Percentiles rank a stretch among this genome's conserved stretches.
Evolutionary conservation across 805 yeast species (phyloP).

Genomic region (Ogataea pignaliae): DNA sequence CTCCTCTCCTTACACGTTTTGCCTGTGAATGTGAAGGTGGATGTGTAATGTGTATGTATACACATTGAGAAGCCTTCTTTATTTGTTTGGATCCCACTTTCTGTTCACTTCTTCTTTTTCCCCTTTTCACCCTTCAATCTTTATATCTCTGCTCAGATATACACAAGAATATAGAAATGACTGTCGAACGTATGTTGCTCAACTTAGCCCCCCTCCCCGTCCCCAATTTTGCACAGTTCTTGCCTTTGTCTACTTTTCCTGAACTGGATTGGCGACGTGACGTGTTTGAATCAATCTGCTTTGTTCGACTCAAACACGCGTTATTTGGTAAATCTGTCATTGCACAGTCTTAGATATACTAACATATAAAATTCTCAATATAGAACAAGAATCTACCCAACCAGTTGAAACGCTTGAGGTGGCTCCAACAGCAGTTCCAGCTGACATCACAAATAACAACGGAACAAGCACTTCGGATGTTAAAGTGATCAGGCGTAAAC

Average conservation of each 20-base stretch:
- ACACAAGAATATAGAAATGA: constrained; percentile 4
- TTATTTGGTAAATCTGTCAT: background rate
- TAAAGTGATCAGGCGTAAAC: constrained; percentile 73
- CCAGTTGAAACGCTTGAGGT: background rate
- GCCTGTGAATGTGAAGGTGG: too few relatives aligned
- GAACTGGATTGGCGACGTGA: background rate
- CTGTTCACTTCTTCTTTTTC: too few relatives aligned
- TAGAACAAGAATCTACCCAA: background rate
- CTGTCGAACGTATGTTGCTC: constrained; percentile 21
- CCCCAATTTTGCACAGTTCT: background rate
- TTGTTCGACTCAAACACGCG: background rate
- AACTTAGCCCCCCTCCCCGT: background rate
- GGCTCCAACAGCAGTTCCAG: constrained; percentile 1
- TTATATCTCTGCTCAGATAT: too few relatives aligned
- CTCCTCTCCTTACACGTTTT: too few relatives aligned
- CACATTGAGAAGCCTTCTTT: too few relatives aligned
- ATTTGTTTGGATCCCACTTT: too few relatives aligned
- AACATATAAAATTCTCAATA: background rate
- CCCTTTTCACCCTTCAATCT: too few relatives aligned
- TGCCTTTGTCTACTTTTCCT: too few relatives aligned
- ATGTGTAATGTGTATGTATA: too few relatives aligned
- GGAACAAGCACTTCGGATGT: constrained; percentile 28
- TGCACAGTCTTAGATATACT: background rate
- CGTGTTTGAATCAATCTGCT: background rate
- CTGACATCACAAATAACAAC: constrained; percentile 2